A percentile compares a stretch with the other conserved stretches of the same genome.
These are phyloP conservation scores for Picea abies DNA, from an alignment of 83 land plant species.

Conservation along the genomic window DNA sequence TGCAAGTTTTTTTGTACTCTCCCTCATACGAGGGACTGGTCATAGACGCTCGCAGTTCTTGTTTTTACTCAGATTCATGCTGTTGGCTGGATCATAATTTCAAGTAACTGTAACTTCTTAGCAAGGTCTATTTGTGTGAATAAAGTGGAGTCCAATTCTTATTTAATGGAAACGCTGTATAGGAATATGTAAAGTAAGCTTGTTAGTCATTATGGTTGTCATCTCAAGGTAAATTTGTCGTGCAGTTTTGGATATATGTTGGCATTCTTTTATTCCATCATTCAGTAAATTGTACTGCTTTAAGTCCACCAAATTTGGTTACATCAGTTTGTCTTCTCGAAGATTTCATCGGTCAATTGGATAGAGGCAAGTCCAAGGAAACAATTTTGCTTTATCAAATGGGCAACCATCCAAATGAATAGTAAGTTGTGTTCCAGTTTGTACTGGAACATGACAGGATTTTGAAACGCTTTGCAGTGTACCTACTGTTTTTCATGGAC, in stretches of 20 bases:
- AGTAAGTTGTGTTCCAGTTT: too few species aligned
- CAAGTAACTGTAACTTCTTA: slow-evolving; percentile 1
- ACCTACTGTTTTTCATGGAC: background rate
- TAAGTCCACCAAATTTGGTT: background rate
- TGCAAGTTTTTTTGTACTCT: slow-evolving; percentile 2
- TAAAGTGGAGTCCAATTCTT: slow-evolving; percentile 12
- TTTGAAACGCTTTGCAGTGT: background rate
- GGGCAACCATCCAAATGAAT: too few species aligned
- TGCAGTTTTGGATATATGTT: too few species aligned
- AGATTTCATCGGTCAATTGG: background rate
- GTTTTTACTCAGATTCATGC: slow-evolving; percentile 2
- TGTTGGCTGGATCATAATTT: background rate
- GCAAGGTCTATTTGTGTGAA: slow-evolving; percentile 8
- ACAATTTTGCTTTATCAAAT: background rate
- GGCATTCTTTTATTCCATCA: background rate
- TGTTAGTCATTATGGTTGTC: background rate
- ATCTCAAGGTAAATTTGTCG: background rate
- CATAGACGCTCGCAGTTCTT: background rate
- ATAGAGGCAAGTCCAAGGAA: background rate
- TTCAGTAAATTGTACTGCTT: background rate
- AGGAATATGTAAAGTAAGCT: background rate
- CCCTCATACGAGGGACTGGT: background rate
- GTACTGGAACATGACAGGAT: background rate
- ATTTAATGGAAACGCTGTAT: background rate
- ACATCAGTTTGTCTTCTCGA: background rate